Percentiles rank a stretch among this genome's conserved stretches.
Conservation (phyloP, 192 early-diverging fungal genomes). For the Linnemannia zychae region DNA sequence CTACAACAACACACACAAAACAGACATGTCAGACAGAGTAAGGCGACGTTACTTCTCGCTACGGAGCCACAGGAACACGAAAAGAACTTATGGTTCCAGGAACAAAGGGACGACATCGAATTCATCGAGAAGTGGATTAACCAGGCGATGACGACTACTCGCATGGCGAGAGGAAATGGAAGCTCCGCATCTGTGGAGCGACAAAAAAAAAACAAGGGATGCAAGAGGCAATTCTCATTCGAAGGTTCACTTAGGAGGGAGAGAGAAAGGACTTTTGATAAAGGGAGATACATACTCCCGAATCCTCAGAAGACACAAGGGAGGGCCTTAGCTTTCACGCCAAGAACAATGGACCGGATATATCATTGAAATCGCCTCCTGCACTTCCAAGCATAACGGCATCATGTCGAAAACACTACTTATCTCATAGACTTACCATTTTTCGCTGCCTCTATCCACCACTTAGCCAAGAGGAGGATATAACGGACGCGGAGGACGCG, state of each 20-base stretch:
- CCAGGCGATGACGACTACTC: too few species aligned
- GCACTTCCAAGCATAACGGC: not conserved
- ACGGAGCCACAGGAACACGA: not conserved
- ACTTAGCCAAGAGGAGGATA: slow-evolving; percentile 61
- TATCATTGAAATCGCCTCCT: not conserved
- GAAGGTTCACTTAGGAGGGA: too few species aligned
- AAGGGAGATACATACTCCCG: too few species aligned
- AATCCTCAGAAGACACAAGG: too few species aligned
- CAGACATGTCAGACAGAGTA: slow-evolving; percentile 57
- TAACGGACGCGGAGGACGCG: slow-evolving; percentile 62
- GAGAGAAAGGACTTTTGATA: too few species aligned
- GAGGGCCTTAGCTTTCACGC: too few species aligned
- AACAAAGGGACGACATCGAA: not conserved
- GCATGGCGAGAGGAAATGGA: too few species aligned
- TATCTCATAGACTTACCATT: not conserved
- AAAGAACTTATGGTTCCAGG: not conserved
- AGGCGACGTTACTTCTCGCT: slow-evolving; percentile 6
- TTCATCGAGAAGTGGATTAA: not conserved
- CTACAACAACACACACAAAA: not conserved
- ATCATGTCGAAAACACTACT: not conserved
- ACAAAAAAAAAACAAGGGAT: too few species aligned
- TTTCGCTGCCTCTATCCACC: not conserved
- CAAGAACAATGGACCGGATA: too few species aligned
- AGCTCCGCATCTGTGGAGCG: too few species aligned
- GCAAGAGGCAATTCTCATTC: too few species aligned